phyloP scores from a whole-genome alignment of 768 basidiomycete genomes.

The Boletus sp. region DNA sequence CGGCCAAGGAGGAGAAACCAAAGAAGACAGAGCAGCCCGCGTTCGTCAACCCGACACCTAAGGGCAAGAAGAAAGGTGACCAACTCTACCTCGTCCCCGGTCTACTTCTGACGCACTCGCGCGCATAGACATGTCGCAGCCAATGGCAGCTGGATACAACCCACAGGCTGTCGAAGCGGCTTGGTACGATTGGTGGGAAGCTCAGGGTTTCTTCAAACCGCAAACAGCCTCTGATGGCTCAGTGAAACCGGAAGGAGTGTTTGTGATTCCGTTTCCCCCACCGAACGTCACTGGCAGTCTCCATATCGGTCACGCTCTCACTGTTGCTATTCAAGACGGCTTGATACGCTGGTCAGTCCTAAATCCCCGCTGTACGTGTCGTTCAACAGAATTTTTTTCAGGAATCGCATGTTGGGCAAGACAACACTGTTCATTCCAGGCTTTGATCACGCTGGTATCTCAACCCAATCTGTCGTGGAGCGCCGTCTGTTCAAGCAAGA shows the following conservation, averaged over 20 bases:
- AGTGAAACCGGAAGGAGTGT: slow-evolving; percentile 60
- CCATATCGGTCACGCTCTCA: slow-evolving; percentile 94
- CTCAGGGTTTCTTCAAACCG: slow-evolving; percentile 88
- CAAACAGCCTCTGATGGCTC: slow-evolving; percentile 54
- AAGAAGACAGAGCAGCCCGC: slow-evolving; percentile 63
- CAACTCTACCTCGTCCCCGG: neutral
- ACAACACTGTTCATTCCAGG: slow-evolving; percentile 89
- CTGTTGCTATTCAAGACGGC: slow-evolving; percentile 86
- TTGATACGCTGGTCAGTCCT: slow-evolving; percentile 77
- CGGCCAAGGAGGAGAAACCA: slow-evolving; percentile 69
- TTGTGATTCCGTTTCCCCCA: slow-evolving; percentile 88
- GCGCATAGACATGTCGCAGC: slow-evolving; percentile 68
- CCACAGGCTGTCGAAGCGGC: slow-evolving; percentile 91
- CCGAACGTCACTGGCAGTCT: slow-evolving; percentile 96
- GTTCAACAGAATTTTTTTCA: slow-evolving; percentile 24
- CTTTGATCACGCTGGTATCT: slow-evolving; percentile 98
- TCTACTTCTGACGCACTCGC: neutral
- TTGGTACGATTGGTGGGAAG: slow-evolving; percentile 98
- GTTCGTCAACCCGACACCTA: slow-evolving; percentile 88
- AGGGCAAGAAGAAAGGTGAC: slow-evolving; percentile 91
- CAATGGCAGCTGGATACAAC: slow-evolving; percentile 91
- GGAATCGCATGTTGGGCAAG: slow-evolving; percentile 96
- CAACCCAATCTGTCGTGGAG: slow-evolving; percentile 97
- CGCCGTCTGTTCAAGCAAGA: slow-evolving; percentile 82
- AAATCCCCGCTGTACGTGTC: neutral